phyloP scores from a whole-genome alignment of 2,329 filamentous ascomycete species.

The Colletotrichum sp. region DNA sequence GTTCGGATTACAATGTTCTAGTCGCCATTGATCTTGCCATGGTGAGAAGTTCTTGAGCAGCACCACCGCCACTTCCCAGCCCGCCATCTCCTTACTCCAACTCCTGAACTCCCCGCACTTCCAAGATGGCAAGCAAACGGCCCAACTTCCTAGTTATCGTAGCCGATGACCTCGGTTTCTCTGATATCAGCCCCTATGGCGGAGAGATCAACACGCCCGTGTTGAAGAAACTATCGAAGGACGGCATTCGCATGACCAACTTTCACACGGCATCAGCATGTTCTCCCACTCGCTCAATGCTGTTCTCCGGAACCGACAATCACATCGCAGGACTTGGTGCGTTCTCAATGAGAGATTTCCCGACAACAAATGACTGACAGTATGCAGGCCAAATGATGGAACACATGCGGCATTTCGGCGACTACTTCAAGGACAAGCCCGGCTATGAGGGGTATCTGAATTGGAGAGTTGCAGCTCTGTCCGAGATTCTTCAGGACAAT shows the following conservation, averaged over 20 bases:
- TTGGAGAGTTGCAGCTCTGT: conserved; percentile 30
- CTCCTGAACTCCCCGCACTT: neutral
- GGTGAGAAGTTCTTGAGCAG: neutral
- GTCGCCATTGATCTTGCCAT: no score
- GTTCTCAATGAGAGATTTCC: neutral
- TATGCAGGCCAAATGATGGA: conserved; percentile 49
- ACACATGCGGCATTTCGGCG: conserved; percentile 18
- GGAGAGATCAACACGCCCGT: conserved; percentile 37
- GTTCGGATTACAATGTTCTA: neutral
- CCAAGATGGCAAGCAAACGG: conserved; percentile 8
- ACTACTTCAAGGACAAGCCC: conserved; percentile 21
- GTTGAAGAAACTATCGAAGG: conserved; percentile 43
- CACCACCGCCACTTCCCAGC: neutral
- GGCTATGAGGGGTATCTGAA: conserved; percentile 39
- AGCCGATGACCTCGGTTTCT: conserved; percentile 39
- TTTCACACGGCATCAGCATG: conserved; percentile 65
- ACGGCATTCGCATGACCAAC: conserved; percentile 59
- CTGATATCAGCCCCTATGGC: conserved; percentile 34
- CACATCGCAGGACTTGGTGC: conserved; percentile 56
- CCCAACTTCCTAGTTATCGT: conserved; percentile 39
- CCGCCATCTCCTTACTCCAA: neutral
- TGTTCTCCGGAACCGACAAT: conserved; percentile 64
- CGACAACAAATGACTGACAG: neutral
- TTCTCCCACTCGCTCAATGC: conserved; percentile 63
- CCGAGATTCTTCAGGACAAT: conserved; percentile 31